phyloP scores from a whole-genome alignment of 1,284 basidiomycete species.

The Leccinum pseudoinsigne region DNA sequence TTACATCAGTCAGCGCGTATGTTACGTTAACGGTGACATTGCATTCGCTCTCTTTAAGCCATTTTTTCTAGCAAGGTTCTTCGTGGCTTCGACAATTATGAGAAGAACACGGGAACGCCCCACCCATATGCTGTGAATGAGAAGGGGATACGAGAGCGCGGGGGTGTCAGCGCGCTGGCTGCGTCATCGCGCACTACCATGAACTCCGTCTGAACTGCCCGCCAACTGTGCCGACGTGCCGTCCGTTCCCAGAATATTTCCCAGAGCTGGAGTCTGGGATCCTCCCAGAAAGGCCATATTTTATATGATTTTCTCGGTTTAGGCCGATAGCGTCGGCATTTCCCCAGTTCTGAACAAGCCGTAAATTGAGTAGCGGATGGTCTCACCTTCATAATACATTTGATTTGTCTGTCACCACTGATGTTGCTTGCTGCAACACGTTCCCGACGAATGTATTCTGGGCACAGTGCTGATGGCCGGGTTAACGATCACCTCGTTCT shows the following conservation, averaged over 20 bases:
- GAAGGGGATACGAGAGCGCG: neutral
- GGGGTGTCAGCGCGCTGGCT: neutral
- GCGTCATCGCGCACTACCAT: too few species aligned
- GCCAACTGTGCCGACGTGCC: too few species aligned
- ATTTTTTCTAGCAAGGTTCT: neutral
- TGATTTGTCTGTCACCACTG: conserved; percentile 51
- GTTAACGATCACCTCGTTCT: conserved; percentile 46
- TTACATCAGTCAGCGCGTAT: neutral
- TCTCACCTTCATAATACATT: conserved; percentile 47
- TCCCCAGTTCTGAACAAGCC: conserved; percentile 36
- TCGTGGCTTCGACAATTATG: neutral
- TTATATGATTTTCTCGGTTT: too few species aligned
- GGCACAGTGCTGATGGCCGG: conserved; percentile 39
- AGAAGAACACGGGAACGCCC: neutral
- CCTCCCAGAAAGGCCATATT: too few species aligned
- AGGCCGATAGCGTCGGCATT: too few species aligned
- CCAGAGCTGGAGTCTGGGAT: too few species aligned
- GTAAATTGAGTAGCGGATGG: conserved; percentile 47
- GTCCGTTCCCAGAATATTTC: too few species aligned
- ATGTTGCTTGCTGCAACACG: conserved; percentile 62
- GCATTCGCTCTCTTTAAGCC: neutral
- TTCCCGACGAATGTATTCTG: conserved; percentile 58
- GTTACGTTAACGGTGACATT: neutral
- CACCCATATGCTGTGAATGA: neutral
- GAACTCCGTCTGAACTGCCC: too few species aligned